Percentiles rank a stretch among this genome's conserved stretches.
These are phyloP conservation scores for Gossypium arboreum DNA, from an alignment of 345 rosid genomes.

Conservation along the genomic window DNA sequence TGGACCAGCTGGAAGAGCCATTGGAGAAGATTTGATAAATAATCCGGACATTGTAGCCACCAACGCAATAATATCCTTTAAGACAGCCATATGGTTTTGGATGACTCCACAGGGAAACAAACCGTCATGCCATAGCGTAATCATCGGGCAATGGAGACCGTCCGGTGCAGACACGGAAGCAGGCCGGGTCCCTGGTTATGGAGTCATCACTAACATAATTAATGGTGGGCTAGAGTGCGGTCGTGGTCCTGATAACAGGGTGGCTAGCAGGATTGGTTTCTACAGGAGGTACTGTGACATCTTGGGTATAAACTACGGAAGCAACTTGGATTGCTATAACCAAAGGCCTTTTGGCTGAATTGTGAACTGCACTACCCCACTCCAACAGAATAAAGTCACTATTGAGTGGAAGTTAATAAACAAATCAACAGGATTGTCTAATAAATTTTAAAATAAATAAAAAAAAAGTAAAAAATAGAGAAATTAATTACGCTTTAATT, in stretches of 20 bases:
- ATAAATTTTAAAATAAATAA: too few relatives aligned
- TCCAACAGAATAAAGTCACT: background rate
- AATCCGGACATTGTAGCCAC: conserved; percentile 56
- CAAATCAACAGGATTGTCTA: background rate
- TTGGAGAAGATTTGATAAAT: conserved; percentile 35
- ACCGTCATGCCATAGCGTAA: conserved; percentile 38
- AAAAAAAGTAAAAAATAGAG: too few relatives aligned
- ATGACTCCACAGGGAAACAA: conserved; percentile 39
- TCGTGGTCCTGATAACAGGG: conserved; percentile 10
- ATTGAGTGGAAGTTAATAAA: background rate
- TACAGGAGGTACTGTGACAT: conserved; percentile 28
- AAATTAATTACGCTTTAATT: too few relatives aligned
- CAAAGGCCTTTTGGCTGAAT: conserved; percentile 23
- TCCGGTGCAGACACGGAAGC: conserved; percentile 26
- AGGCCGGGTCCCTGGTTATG: conserved; percentile 30
- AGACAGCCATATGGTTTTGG: conserved; percentile 41
- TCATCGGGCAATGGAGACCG: conserved; percentile 31
- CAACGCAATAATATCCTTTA: conserved; percentile 37
- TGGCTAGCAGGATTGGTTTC: conserved; percentile 31
- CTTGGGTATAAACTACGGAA: conserved; percentile 23
- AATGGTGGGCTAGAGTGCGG: conserved; percentile 38
- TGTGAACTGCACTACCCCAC: background rate
- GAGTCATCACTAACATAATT: conserved; percentile 39
- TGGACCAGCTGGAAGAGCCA: conserved; percentile 43
- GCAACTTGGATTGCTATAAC: conserved; percentile 23